These are phyloP conservation scores for Hypoxylon rubiginosum DNA, from an alignment of 2,329 filamentous ascomycete species.

Conservation along the genomic window DNA sequence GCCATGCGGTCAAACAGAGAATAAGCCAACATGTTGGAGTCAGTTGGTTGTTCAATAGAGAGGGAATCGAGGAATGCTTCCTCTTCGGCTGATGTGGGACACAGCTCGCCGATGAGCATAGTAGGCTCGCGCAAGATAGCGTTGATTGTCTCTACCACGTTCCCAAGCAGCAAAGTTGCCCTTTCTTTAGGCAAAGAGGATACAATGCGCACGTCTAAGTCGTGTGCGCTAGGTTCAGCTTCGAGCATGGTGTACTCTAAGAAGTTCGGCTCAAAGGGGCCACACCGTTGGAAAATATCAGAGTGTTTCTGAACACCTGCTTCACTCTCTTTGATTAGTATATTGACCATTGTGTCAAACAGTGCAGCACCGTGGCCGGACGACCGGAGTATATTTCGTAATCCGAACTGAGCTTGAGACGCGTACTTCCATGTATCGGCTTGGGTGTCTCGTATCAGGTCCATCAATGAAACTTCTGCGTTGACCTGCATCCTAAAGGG, in stretches of 20 bases:
- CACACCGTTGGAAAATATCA: slow-evolving; percentile 4
- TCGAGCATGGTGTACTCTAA: slow-evolving; percentile 26
- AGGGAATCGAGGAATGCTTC: slow-evolving; percentile 14
- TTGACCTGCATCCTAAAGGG: slow-evolving; percentile 45
- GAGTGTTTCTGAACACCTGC: neutral
- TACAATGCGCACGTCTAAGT: slow-evolving; percentile 3
- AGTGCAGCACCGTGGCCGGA: slow-evolving; percentile 21
- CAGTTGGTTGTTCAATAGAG: slow-evolving; percentile 9
- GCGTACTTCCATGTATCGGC: slow-evolving; percentile 47
- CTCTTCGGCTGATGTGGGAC: slow-evolving; percentile 19
- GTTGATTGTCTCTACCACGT: slow-evolving; percentile 23
- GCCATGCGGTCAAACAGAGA: slow-evolving; percentile 18
- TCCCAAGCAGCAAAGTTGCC: slow-evolving; percentile 14
- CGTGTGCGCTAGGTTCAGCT: slow-evolving; percentile 3
- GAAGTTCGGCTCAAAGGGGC: slow-evolving; percentile 14
- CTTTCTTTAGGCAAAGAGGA: slow-evolving; percentile 4
- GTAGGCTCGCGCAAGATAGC: neutral
- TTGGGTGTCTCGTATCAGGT: slow-evolving; percentile 35
- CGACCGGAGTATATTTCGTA: slow-evolving; percentile 43
- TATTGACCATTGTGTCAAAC: slow-evolving; percentile 25
- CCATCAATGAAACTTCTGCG: slow-evolving; percentile 43
- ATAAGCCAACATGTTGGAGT: slow-evolving; percentile 10
- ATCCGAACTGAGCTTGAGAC: slow-evolving; percentile 49
- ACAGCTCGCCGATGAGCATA: neutral
- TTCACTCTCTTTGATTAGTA: neutral